These are phyloP conservation scores for Alternaria sp. DNA, from an alignment of 2,329 filamentous ascomycete species.

Conservation along the genomic window DNA sequence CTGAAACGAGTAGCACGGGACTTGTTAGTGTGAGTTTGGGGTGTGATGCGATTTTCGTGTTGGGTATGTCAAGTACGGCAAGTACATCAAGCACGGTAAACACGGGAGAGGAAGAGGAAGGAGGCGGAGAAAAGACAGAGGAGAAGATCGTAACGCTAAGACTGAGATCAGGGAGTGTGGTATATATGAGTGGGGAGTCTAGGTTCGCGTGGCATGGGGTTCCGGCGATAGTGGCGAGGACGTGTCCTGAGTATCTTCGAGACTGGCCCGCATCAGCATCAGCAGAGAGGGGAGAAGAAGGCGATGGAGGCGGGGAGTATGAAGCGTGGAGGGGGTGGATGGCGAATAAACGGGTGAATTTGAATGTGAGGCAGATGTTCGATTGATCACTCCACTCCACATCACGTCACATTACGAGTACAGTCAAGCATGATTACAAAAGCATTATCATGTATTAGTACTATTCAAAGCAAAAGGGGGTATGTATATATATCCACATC, in stretches of 20 bases:
- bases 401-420: neutral
- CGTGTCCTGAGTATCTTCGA: constrained; percentile 76
- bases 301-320: constrained; percentile 54
- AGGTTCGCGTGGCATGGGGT: constrained; percentile 96
- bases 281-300: constrained; percentile 40
- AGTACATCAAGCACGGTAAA: too few relatives aligned
- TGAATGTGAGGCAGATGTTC: constrained; percentile 91
- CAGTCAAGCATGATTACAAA: too few relatives aligned
- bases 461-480: neutral
- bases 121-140: too few relatives aligned
- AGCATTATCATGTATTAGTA: constrained; percentile 4
- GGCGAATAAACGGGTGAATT: constrained; percentile 82
- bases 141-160: constrained; percentile 33
- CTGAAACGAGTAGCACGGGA: constrained; percentile 78
- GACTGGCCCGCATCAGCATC: constrained; percentile 71
- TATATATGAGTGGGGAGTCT: constrained; percentile 84
- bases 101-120: too few relatives aligned
- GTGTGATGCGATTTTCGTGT: constrained; percentile 88
- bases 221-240: constrained; percentile 79
- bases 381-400: constrained; percentile 42
- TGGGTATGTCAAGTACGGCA: too few relatives aligned
- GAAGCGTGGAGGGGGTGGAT: constrained; percentile 86
- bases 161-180: constrained; percentile 82
- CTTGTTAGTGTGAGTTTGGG: constrained; percentile 87
- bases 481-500: neutral